phyloP scores from a whole-genome alignment of 495 filamentous ascomycete genomes.

The Aeminium ludgeri region DNA sequence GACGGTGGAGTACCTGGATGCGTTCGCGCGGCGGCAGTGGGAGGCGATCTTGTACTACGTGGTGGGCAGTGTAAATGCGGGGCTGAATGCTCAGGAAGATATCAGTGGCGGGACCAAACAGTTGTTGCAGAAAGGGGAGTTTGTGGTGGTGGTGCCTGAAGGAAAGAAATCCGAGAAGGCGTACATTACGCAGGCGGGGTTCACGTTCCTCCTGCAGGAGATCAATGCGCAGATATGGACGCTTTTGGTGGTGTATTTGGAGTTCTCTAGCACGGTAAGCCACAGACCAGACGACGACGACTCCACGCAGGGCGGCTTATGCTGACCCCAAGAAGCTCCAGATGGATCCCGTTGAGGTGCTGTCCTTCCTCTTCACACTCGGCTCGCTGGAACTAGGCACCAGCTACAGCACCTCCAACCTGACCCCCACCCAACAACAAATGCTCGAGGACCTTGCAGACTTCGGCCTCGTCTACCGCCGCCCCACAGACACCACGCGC shows the following conservation, averaged over 20 bases:
- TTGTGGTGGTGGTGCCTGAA: constrained; percentile 39
- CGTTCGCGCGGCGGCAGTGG: constrained; percentile 78
- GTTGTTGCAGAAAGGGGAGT: constrained; percentile 57
- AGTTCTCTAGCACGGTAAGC: constrained; percentile 51
- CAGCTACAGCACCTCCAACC: constrained; percentile 63
- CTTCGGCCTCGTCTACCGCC: constrained; percentile 80
- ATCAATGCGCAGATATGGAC: constrained; percentile 95
- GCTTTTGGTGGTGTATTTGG: constrained; percentile 78
- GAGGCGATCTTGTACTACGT: constrained; percentile 92
- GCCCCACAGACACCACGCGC: constrained; percentile 29
- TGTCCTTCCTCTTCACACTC: constrained; percentile 92
- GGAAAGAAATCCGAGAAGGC: constrained; percentile 36
- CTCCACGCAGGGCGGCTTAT: background rate
- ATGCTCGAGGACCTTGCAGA: constrained; percentile 76
- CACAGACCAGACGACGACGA: background rate
- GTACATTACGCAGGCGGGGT: constrained; percentile 77
- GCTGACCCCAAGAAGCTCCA: constrained; percentile 29
- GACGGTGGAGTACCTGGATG: constrained; percentile 55
- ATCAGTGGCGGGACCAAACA: constrained; percentile 69
- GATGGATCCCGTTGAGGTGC: constrained; percentile 80
- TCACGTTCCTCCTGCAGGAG: constrained; percentile 86
- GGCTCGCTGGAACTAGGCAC: constrained; percentile 80
- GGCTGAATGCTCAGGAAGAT: constrained; percentile 31
- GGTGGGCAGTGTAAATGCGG: constrained; percentile 49
- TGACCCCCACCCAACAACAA: constrained; percentile 63